These are phyloP conservation scores for Tricholoma furcatifolium DNA, from an alignment of 768 basidiomycete genomes.

Conservation along the genomic window DNA sequence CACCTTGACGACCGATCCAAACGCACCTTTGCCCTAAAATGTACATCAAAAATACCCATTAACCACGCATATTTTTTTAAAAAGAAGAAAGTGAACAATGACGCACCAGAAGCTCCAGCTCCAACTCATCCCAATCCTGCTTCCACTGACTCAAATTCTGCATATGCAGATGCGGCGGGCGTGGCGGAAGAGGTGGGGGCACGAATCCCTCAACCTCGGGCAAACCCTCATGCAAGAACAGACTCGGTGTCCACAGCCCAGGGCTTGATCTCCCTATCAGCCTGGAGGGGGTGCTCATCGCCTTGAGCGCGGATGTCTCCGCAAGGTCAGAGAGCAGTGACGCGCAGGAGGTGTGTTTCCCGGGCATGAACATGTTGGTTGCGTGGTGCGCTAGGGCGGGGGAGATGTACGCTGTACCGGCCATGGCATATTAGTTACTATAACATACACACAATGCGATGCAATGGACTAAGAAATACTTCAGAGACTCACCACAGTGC, in stretches of 20 bases:
- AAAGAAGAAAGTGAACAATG: too few relatives aligned
- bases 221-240: slow-evolving; percentile 42
- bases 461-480: slow-evolving; percentile 11
- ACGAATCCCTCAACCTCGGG: slow-evolving; percentile 73
- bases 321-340: slow-evolving; percentile 58
- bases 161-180: slow-evolving; percentile 34
- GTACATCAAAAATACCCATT: too few relatives aligned
- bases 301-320: slow-evolving; percentile 33
- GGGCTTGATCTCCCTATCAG: slow-evolving; percentile 27
- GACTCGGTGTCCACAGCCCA: slow-evolving; percentile 53
- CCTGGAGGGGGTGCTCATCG: slow-evolving; percentile 21
- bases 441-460: too few relatives aligned
- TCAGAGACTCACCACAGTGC: slow-evolving; percentile 52
- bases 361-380: slow-evolving; percentile 57
- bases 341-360: slow-evolving; percentile 56
- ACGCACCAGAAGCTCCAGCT: slow-evolving; percentile 71
- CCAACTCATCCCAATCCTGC: slow-evolving; percentile 92
- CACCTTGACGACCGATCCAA: slow-evolving; percentile 93
- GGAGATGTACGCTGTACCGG: slow-evolving; percentile 49
- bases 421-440: too few relatives aligned
- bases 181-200: too few relatives aligned
- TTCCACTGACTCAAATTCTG: slow-evolving; percentile 80
- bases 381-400: slow-evolving; percentile 49
- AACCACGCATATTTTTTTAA: too few relatives aligned
- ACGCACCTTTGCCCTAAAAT: slow-evolving; percentile 79